Base-by-base conservation (phyloP, 768 basidiomycete species). In the Lactarius vividus region DNA sequence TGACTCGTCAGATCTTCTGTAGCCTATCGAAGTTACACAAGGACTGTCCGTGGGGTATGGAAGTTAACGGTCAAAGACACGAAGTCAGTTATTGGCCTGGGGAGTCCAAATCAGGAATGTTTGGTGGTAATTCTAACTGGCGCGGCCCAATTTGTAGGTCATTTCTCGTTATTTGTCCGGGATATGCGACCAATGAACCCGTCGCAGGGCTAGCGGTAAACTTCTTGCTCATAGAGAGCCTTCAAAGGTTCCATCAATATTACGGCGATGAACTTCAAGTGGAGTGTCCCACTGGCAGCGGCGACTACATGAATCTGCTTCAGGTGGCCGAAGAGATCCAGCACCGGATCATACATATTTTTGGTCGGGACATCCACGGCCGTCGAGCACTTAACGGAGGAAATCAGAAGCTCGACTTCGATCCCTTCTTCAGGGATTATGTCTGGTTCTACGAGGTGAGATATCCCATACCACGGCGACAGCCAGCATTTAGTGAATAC, bases 101-200 rank as follows among this genome's bases (percentile, higher is more conserved):
- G 10, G 97, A 99, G 75, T 98, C 96, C 2, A 86, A 85, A 71
- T 95, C 93, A 13, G 96, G 95, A 56, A 99, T 99, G 96, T 96
- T 97, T 76, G 94, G 95, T 60, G 94, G 93, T n/a, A 96, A 95
- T 74, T 95, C 93, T n/a, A 96, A 95, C 70, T 96, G 94, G 94
- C 81, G 94, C 74, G 94, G 94, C n/a, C 90, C 91, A 4, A 90
- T 92, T 64, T 92, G 90, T 91, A 70, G 77, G 85, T 67, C 10
- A 26, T 53, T 57, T 33, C 39, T 52, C 44, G 3, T 20, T 16
- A 26, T 46, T n/a, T 28, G 23, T n/a, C 28, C 13, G n/a, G 33
- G 28, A 29, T 42, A 29, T n/a, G 33, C 35, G 42, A 61, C 54
- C 68, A 65, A 64, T 64, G 44, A 66, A 11, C 18, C 33, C 37